Base-by-base conservation (phyloP, 129 eudicot species). In the Artemisia tridentata region DNA sequence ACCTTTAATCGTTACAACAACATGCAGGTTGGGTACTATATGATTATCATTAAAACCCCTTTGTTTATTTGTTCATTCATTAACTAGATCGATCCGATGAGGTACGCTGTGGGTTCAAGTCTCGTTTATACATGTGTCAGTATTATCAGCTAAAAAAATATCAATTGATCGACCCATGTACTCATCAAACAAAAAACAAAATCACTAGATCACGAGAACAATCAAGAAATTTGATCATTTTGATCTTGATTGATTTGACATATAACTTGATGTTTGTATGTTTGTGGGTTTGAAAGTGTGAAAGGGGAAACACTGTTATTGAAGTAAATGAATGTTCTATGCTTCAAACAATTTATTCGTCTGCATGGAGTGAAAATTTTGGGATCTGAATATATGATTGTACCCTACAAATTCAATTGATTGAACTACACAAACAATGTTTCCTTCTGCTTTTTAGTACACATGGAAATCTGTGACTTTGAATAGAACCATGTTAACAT, bases 1-100 rank as follows among this genome's bases (percentile, higher is more conserved):
- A 86, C 93, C 88, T 91, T 91, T 93, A 91, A 91, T 56, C 71
- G 97, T 80, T 92, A 92, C 88, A 92, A 92, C 80, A 92, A 92
- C 86, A 86, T 92, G 98, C 98, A 92, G 90, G 98, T 79, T 65
- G 48, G 49, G 65, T 82, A 68, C 69, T 63, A 61, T 55, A 55
- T 27, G 45, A 38, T 76, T 48, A 65, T 5, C 6, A 46, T 48
- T 14, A 34, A 25, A 57, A 31, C 18, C 41, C 1, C 49, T 4
- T 63, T 27, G 43, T 17, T 63, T 17, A 27, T 61, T 9, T 11
- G 5, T 69, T 52, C 10, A 11, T 70, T 69, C 66, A 16, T 69
- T 38, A 25, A 12, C 20, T 59, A 59, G 65, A 25, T 59, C 16
- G 55, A 50, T 50, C 16, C 3, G 1, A 1, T 3, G n/a, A 41